Evolutionary conservation across 2,329 filamentous ascomycete genomes (phyloP).

Genomic region (Dactylellina leptospora): DNA sequence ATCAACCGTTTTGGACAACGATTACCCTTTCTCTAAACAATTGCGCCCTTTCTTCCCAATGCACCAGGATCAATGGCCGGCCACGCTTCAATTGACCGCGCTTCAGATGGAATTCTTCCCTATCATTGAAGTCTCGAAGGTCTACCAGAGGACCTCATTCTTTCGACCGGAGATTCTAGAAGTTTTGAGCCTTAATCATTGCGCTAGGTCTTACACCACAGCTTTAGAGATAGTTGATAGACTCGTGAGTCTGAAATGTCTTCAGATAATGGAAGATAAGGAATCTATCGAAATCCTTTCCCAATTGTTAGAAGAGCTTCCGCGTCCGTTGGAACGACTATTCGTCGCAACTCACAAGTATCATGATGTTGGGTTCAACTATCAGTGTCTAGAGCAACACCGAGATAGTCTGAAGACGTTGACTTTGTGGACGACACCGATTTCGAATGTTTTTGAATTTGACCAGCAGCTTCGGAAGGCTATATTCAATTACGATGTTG

Average conservation of each 20-base stretch:
- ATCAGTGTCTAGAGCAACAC: not conserved
- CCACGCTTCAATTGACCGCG: not conserved
- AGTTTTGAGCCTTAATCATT: slow-evolving; percentile 15
- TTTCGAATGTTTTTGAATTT: not conserved
- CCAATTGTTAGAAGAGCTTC: not conserved
- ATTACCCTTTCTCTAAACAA: not conserved
- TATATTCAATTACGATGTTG: too few species aligned
- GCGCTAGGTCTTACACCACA: not conserved
- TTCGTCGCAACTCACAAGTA: not conserved
- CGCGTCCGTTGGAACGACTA: not conserved
- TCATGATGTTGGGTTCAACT: not conserved
- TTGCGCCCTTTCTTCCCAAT: not conserved
- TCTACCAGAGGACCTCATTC: not conserved
- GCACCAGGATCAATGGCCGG: not conserved
- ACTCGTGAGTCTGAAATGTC: not conserved
- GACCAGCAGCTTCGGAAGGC: too few species aligned
- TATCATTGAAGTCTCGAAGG: not conserved
- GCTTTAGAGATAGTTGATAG: not conserved
- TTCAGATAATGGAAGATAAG: not conserved
- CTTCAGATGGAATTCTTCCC: slow-evolving; percentile 6
- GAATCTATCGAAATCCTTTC: not conserved
- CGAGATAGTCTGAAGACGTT: not conserved
- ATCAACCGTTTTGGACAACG: not conserved
- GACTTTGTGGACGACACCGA: not conserved
- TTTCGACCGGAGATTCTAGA: slow-evolving; percentile 7